Evolutionary conservation across 352 stramenopile species (phyloP).

Genomic region (Peronospora tabacina): DNA sequence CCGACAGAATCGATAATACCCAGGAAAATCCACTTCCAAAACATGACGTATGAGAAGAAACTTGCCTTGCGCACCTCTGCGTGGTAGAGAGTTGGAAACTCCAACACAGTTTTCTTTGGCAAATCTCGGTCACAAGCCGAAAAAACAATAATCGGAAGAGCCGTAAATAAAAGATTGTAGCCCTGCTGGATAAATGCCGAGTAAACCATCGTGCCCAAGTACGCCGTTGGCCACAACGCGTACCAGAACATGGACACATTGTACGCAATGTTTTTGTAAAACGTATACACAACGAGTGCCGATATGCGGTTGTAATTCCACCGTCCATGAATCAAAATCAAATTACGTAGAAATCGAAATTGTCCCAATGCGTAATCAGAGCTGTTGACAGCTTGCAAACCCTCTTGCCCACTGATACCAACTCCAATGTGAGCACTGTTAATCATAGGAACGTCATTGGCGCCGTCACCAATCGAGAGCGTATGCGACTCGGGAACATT

Average conservation of each 20-base stretch:
- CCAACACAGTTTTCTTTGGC: constrained; percentile 49
- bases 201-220: constrained; percentile 88
- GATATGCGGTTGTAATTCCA: constrained; percentile 85
- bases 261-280: constrained; percentile 91
- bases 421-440: constrained; percentile 86
- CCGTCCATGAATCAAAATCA: constrained; percentile 74
- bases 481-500: constrained; percentile 81
- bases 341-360: constrained; percentile 67
- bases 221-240: constrained; percentile 77
- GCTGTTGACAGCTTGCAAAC: constrained; percentile 91
- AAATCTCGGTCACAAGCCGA: constrained; percentile 79
- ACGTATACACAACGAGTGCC: constrained; percentile 86
- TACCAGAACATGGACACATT: constrained; percentile 89
- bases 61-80: constrained; percentile 39
- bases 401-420: constrained; percentile 96
- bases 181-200: constrained; percentile 80
- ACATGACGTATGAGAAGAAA: constrained; percentile 74
- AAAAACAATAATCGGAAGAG: constrained; percentile 87
- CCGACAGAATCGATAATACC: constrained; percentile 73
- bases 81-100: constrained; percentile 68
- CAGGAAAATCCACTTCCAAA: constrained; percentile 81
- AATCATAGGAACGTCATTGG: constrained; percentile 90
- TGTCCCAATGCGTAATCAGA: constrained; percentile 80
- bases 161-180: constrained; percentile 95
- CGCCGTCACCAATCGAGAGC: constrained; percentile 86